Evolutionary conservation across 768 basidiomycete genomes (phyloP).

Genomic region (Daedalea quercina): DNA sequence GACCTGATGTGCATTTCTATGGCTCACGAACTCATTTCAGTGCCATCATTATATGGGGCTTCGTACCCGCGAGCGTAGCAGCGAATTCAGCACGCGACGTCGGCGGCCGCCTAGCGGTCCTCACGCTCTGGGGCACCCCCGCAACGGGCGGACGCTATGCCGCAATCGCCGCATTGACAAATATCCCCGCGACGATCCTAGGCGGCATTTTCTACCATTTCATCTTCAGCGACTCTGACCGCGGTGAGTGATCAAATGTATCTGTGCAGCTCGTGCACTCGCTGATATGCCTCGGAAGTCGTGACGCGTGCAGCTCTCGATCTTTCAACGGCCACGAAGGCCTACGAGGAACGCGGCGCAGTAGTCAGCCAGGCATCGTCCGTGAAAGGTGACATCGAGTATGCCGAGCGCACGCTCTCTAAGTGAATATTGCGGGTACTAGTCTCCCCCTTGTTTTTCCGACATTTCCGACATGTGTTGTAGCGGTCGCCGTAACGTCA

Average conservation of each 20-base stretch:
- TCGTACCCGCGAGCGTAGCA: constrained; percentile 44
- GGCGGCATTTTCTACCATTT: constrained; percentile 49
- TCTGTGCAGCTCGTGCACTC: no score
- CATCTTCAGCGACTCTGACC: constrained; percentile 50
- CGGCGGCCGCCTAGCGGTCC: constrained; percentile 52
- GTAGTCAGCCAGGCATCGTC: no score
- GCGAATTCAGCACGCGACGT: constrained; percentile 66
- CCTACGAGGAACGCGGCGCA: background rate
- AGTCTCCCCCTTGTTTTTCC: no score
- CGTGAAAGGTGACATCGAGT: no score
- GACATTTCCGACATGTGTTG: no score
- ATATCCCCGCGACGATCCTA: constrained; percentile 56
- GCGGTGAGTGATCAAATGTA: constrained; percentile 48
- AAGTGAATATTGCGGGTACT: no score
- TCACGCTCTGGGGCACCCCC: constrained; percentile 53
- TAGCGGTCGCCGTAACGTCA: no score
- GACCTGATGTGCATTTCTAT: background rate
- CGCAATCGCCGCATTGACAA: constrained; percentile 58
- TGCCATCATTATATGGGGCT: constrained; percentile 56
- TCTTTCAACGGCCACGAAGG: background rate
- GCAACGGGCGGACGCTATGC: constrained; percentile 51
- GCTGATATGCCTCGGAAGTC: background rate
- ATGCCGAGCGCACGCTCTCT: no score
- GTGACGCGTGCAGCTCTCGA: background rate
- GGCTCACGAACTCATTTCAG: constrained; percentile 26